phyloP scores from a whole-genome alignment of 2,329 filamentous ascomycete genomes.

The Thielaviopsis ethacetica region DNA sequence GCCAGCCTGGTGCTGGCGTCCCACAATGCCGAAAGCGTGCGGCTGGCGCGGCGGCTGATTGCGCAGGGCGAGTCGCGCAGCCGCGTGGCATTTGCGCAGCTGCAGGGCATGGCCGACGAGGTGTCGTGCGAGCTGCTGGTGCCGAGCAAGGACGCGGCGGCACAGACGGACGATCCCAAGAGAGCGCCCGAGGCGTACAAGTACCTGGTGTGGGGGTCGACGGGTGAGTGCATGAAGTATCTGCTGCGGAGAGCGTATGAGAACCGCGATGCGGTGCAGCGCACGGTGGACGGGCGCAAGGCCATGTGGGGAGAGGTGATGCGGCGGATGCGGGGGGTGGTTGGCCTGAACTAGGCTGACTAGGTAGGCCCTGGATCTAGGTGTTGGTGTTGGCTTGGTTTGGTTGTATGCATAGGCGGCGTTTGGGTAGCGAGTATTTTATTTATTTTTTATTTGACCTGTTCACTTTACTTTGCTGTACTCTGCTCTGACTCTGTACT shows the following conservation, averaged over 20 bases:
- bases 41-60: constrained; percentile 35
- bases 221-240: constrained; percentile 75
- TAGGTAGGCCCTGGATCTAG: too few relatives aligned
- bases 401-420: constrained; percentile 11
- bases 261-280: constrained; percentile 53
- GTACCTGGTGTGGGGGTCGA: constrained; percentile 54
- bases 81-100: constrained; percentile 40
- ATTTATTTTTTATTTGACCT: constrained; percentile 5
- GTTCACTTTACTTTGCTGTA: too few relatives aligned
- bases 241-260: constrained; percentile 46
- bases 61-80: constrained; percentile 26
- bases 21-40: constrained; percentile 64
- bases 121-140: constrained; percentile 49
- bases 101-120: constrained; percentile 94
- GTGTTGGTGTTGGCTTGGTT: neutral
- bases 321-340: constrained; percentile 31
- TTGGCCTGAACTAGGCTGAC: constrained; percentile 22
- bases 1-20: constrained; percentile 59
- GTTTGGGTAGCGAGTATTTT: neutral
- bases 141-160: constrained; percentile 3
- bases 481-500: too few relatives aligned
- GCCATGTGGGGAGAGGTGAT: constrained; percentile 47
- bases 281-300: constrained; percentile 44
- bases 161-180: neutral
- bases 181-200: constrained; percentile 35